phyloP scores from a whole-genome alignment of 208 protist species.

The Lotmaria passim region DNA sequence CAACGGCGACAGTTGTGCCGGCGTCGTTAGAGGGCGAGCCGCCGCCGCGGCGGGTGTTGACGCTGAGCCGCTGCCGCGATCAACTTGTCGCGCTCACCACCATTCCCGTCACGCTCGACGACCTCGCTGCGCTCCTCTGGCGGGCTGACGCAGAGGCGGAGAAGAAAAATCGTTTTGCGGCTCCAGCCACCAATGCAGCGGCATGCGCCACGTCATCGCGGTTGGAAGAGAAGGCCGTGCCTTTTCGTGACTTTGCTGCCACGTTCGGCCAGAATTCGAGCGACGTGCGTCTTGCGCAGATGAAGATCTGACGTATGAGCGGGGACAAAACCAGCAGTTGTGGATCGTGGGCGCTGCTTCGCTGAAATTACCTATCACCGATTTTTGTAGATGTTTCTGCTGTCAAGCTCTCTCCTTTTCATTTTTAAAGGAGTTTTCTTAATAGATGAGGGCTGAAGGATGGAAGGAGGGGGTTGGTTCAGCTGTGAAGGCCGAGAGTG shows the following conservation, averaged over 20 bases:
- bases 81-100: conserved; percentile 75
- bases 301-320: conserved; percentile 82
- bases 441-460: too few relatives aligned
- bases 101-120: conserved; percentile 52
- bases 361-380: too few relatives aligned
- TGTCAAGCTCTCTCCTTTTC: too few relatives aligned
- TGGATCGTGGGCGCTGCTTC: too few relatives aligned
- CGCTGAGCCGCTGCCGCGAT: conserved; percentile 59
- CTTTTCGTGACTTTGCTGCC: conserved; percentile 68
- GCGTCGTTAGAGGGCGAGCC: conserved; percentile 61
- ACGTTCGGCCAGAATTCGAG: conserved; percentile 65
- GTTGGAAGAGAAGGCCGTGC: conserved; percentile 38
- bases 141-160: conserved; percentile 8
- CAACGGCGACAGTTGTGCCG: conserved; percentile 23
- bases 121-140: conserved; percentile 76
- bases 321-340: too few relatives aligned
- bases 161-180: conserved; percentile 20
- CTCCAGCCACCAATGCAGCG: too few relatives aligned
- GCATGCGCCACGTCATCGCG: background rate
- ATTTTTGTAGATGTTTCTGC: too few relatives aligned
- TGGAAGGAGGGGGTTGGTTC: too few relatives aligned
- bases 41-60: conserved; percentile 43
- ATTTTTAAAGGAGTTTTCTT: too few relatives aligned
- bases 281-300: conserved; percentile 40
- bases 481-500: too few relatives aligned